Evolutionary conservation across 176 grass and related monocot genomes (phyloP).

Genomic region (Eleusine indica): DNA sequence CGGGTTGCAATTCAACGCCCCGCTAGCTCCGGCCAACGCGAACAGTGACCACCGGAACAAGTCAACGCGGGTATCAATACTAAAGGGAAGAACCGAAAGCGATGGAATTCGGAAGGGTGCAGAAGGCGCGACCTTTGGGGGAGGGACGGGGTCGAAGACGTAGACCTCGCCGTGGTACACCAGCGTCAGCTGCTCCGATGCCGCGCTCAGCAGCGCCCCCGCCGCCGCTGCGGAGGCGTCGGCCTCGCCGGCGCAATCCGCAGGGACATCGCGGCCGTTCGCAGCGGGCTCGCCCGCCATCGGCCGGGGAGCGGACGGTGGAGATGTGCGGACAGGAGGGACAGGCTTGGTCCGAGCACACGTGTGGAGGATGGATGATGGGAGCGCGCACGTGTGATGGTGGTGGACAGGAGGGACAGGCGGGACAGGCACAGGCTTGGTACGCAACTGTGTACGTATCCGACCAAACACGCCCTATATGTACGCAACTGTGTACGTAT

Average conservation of each 20-base stretch:
- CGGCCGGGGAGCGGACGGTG: conserved; percentile 51
- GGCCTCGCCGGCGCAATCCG: conserved; percentile 13
- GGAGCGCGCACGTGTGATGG: not conserved
- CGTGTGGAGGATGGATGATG: conserved; percentile 35
- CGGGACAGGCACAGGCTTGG: not conserved
- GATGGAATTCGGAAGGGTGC: conserved; percentile 20
- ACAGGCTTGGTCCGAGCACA: conserved; percentile 34
- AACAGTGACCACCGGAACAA: not conserved
- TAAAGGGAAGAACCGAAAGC: not conserved
- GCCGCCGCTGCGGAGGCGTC: conserved; percentile 24
- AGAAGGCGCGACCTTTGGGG: conserved; percentile 64
- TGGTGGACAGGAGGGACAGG: not conserved
- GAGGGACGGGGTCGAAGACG: conserved; percentile 81
- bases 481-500: too few relatives aligned
- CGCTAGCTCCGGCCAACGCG: not conserved
- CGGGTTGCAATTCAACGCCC: not conserved
- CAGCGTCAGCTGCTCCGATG: conserved; percentile 75
- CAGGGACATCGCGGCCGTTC: conserved; percentile 42
- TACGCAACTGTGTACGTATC: not conserved
- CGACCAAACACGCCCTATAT: too few relatives aligned
- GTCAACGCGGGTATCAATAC: conserved; percentile 30
- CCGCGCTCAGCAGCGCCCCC: conserved; percentile 47
- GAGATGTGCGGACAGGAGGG: conserved; percentile 15
- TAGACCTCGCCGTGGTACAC: conserved; percentile 80
- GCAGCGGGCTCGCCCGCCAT: conserved; percentile 49